Percentiles rank a stretch among this genome's conserved stretches.
Evolutionary conservation across 2,329 filamentous ascomycete genomes (phyloP).

Genomic region (Trichophyton equinum): DNA sequence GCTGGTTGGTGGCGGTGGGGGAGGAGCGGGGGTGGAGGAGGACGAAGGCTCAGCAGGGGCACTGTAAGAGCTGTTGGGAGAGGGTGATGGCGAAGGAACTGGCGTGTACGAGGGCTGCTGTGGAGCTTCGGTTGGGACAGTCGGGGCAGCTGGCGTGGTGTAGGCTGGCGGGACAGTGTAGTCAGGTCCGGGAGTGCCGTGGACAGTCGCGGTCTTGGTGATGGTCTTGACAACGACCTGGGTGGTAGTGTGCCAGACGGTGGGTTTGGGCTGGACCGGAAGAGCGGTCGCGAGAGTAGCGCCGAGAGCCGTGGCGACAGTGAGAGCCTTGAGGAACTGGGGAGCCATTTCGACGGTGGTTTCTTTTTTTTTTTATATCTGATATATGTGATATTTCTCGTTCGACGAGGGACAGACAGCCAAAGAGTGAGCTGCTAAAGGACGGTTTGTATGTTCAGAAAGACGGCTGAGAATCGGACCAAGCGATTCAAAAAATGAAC

Average conservation of each 20-base stretch:
- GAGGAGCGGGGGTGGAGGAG: not conserved
- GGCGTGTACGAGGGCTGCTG: not conserved
- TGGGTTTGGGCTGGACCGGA: slow-evolving; percentile 10
- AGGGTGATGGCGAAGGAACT: slow-evolving; percentile 13
- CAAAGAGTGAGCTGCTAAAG: not conserved
- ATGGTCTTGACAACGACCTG: slow-evolving; percentile 22
- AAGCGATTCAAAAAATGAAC: slow-evolving; percentile 6
- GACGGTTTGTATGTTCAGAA: not conserved
- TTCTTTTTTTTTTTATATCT: not conserved
- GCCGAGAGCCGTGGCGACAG: slow-evolving; percentile 13
- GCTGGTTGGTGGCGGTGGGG: slow-evolving; percentile 5
- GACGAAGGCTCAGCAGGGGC: not conserved
- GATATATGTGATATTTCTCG: slow-evolving; percentile 5
- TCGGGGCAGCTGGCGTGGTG: slow-evolving; percentile 32
- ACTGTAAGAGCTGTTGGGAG: not conserved
- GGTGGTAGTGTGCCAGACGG: slow-evolving; percentile 13
- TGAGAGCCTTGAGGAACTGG: slow-evolving; percentile 13
- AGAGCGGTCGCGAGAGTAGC: slow-evolving; percentile 11
- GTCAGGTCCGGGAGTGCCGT: slow-evolving; percentile 39
- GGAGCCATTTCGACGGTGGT: slow-evolving; percentile 12
- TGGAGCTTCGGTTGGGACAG: slow-evolving; percentile 32
- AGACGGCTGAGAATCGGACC: slow-evolving; percentile 8
- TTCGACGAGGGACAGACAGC: slow-evolving; percentile 2
- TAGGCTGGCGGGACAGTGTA: slow-evolving; percentile 30
- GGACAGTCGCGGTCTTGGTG: slow-evolving; percentile 28